Conservation (phyloP, 768 basidiomycete genomes). For the Suillus subaureus region DNA sequence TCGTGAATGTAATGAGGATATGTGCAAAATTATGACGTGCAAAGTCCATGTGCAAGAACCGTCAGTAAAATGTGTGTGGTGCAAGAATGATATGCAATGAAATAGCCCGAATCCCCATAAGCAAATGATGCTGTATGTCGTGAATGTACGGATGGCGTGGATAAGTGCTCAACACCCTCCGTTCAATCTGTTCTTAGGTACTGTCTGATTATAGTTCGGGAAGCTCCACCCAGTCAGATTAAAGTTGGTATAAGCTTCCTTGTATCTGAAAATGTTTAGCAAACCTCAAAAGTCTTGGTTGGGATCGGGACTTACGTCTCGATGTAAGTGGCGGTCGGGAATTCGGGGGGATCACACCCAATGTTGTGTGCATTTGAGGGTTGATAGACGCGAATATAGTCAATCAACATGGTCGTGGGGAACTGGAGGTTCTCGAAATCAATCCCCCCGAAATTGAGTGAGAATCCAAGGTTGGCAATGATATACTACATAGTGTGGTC, state of each 20-base stretch:
- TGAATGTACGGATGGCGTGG: not conserved
- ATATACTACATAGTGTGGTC: constrained; percentile 51
- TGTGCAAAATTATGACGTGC: not conserved
- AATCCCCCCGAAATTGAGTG: constrained; percentile 65
- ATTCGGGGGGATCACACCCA: constrained; percentile 70
- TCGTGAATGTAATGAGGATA: not conserved
- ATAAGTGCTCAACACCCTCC: constrained; percentile 28
- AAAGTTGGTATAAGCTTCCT: constrained; percentile 47
- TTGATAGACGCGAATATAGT: constrained; percentile 84
- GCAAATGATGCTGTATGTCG: not conserved
- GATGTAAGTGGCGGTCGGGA: constrained; percentile 81
- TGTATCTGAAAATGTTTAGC: constrained; percentile 32
- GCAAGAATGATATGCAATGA: constrained; percentile 3
- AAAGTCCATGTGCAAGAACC: not conserved
- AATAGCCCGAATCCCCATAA: not conserved
- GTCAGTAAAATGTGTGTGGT: not conserved
- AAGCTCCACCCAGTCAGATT: constrained; percentile 46
- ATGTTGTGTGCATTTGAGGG: constrained; percentile 48
- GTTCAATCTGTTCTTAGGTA: constrained; percentile 58
- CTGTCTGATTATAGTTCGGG: constrained; percentile 47
- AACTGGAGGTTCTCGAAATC: constrained; percentile 57
- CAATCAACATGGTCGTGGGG: constrained; percentile 67
- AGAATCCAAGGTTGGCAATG: constrained; percentile 72
- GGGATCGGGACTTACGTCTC: constrained; percentile 48
- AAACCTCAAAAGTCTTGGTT: not conserved